These are phyloP conservation scores for Viola odorata DNA, from an alignment of 345 rosid species.

Conservation along the genomic window DNA sequence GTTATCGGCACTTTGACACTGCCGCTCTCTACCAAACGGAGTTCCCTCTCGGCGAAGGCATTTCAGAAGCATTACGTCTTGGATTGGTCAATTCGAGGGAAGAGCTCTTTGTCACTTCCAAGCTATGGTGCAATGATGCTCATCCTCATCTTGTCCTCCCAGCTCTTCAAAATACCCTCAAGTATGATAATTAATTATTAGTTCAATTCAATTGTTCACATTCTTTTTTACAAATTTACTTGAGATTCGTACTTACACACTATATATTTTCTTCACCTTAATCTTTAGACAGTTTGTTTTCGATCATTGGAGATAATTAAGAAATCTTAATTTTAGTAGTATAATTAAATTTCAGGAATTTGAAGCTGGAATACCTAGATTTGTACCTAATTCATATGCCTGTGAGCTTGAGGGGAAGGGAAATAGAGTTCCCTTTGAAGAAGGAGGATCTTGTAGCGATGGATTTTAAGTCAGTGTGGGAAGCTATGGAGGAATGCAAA, in stretches of 20 bases:
- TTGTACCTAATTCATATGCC: conserved; percentile 41
- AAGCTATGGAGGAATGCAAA: conserved; percentile 41
- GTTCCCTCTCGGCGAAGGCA: conserved; percentile 50
- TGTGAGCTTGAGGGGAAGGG: conserved; percentile 23
- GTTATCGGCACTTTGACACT: conserved; percentile 77
- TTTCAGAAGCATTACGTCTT: conserved; percentile 38
- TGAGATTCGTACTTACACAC: too few species aligned
- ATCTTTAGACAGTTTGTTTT: too few species aligned
- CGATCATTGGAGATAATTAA: too few species aligned
- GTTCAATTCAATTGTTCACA: too few species aligned
- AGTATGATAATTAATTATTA: background rate
- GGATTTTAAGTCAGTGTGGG: conserved; percentile 28
- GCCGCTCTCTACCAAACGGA: conserved; percentile 50
- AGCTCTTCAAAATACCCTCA: conserved; percentile 34
- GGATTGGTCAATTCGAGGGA: conserved; percentile 39
- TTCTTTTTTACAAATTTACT: too few species aligned
- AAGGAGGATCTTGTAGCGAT: conserved; percentile 15
- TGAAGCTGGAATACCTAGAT: conserved; percentile 35
- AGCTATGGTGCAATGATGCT: conserved; percentile 49
- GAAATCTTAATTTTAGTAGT: background rate
- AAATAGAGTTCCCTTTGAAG: too few species aligned
- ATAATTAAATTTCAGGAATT: conserved; percentile 19
- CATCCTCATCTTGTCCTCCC: conserved; percentile 48
- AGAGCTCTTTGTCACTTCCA: conserved; percentile 59
- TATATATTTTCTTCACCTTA: too few species aligned